Conservation (phyloP, 257 asterid genomes). For the Fraxinus cuspidata region DNA sequence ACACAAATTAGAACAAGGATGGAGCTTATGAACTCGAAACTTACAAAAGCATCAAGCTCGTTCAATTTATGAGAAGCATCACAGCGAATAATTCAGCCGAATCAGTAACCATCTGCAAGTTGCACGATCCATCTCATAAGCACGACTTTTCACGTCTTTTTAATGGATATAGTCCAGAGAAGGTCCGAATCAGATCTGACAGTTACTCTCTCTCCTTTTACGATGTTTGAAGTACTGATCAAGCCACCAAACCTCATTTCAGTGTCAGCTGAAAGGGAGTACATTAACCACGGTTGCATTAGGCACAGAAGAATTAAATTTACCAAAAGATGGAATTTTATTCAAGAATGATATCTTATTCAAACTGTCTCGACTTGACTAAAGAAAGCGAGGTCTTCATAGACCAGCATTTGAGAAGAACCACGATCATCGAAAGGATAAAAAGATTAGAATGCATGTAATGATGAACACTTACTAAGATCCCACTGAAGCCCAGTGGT, state of each 20-base stretch:
- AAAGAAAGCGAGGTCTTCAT: not conserved
- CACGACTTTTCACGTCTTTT: conserved; percentile 30
- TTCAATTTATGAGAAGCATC: not conserved
- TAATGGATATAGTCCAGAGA: conserved; percentile 88
- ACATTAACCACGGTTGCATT: conserved; percentile 11
- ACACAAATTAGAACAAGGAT: not conserved
- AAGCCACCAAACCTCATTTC: conserved; percentile 88
- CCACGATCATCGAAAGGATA: not conserved
- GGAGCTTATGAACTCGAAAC: not conserved
- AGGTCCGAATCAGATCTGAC: conserved; percentile 81
- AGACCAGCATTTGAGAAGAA: not conserved
- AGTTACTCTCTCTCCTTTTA: conserved; percentile 54
- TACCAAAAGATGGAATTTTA: not conserved
- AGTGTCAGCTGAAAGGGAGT: conserved; percentile 51
- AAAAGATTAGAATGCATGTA: not conserved
- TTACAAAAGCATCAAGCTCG: not conserved
- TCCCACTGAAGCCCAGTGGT: conserved; percentile 94
- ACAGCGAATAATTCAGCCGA: not conserved
- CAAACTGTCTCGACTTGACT: not conserved
- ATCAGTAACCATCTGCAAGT: not conserved
- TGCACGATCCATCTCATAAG: not conserved
- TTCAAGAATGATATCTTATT: not conserved
- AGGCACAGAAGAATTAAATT: not conserved
- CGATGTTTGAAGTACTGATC: conserved; percentile 83
- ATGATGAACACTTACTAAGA: conserved; percentile 56